A percentile compares a stretch with the other conserved stretches of the same genome.
Conservation (phyloP, 495 filamentous ascomycete species). For the Penicillium canariense region DNA sequence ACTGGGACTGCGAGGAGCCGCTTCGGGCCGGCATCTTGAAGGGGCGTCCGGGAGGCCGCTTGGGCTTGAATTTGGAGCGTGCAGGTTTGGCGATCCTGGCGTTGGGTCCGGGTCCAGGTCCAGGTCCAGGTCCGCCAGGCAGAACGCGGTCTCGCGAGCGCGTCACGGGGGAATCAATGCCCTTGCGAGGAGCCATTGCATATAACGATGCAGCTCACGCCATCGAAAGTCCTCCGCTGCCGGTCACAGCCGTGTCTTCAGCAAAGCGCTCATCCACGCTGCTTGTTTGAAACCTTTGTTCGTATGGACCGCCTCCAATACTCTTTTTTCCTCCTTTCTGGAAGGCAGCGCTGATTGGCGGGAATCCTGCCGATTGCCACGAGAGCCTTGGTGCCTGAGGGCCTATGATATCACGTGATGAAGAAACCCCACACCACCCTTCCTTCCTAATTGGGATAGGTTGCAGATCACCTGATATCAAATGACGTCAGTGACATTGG, state of each 20-base stretch:
- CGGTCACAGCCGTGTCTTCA: not conserved
- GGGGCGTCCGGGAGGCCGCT: constrained; percentile 13
- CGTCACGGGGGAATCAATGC: not conserved
- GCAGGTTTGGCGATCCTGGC: constrained; percentile 4
- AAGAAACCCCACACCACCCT: not conserved
- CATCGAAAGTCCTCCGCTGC: not conserved
- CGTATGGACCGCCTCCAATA: not conserved
- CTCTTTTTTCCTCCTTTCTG: not conserved
- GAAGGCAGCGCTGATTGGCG: constrained; percentile 1
- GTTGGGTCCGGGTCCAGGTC: not conserved
- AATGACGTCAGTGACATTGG: constrained; percentile 4
- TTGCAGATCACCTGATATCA: not conserved
- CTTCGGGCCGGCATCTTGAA: constrained; percentile 17
- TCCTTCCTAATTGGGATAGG: not conserved
- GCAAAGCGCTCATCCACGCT: not conserved
- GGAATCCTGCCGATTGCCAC: not conserved
- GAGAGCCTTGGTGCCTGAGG: not conserved
- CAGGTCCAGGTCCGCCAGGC: not conserved
- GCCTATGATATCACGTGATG: not conserved
- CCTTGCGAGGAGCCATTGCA: constrained; percentile 8
- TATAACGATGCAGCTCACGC: not conserved
- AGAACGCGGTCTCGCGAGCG: not conserved
- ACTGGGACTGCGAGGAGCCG: not conserved
- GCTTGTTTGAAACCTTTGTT: not conserved
- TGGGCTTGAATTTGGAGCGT: constrained; percentile 2